Conservation (phyloP, 2,329 filamentous ascomycete species). For the Fusarium protoensiforme region DNA sequence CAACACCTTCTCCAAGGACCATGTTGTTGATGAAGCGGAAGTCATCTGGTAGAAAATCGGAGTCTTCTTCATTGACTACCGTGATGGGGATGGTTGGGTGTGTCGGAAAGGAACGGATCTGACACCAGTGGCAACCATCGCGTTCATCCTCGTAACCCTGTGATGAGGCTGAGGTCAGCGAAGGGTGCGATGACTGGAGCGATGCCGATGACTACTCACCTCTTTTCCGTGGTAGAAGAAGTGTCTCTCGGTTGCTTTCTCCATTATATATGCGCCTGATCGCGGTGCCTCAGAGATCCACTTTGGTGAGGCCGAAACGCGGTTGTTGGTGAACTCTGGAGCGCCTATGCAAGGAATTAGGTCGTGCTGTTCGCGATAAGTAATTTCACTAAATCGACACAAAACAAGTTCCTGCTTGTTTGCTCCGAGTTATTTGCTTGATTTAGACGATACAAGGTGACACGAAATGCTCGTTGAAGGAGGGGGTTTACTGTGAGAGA, state of each 20-base stretch:
- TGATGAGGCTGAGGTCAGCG: neutral
- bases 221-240: constrained; percentile 61
- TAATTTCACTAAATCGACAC: neutral
- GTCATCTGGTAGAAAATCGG: constrained; percentile 64
- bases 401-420: neutral
- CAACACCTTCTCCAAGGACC: constrained; percentile 69
- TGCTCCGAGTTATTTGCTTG: neutral
- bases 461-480: neutral
- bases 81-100: constrained; percentile 65
- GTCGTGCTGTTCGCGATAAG: neutral
- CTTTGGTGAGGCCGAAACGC: neutral
- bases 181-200: neutral
- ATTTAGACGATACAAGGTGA: neutral
- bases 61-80: constrained; percentile 72
- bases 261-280: constrained; percentile 51
- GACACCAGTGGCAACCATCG: constrained; percentile 68
- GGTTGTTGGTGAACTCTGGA: neutral
- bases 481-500: constrained; percentile 4
- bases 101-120: constrained; percentile 65
- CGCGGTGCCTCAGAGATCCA: neutral
- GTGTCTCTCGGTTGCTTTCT: constrained; percentile 57
- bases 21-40: constrained; percentile 77
- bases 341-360: neutral
- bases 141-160: constrained; percentile 54
- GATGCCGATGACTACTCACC: constrained; percentile 29